Evolutionary conservation across 768 basidiomycete genomes (phyloP).

Genomic region (Fibroporia radiculosa): DNA sequence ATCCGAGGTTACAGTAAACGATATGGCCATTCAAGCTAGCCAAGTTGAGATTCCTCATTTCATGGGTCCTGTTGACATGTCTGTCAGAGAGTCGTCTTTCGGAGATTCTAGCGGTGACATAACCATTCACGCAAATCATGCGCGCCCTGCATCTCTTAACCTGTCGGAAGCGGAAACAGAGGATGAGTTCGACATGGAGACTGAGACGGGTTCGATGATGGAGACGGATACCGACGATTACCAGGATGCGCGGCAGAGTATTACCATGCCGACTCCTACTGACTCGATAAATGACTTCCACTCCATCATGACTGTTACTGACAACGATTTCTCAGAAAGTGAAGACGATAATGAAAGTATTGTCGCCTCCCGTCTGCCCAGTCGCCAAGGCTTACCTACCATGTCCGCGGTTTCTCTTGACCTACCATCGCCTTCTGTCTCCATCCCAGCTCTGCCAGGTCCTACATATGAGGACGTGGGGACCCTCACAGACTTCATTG

Average conservation of each 20-base stretch:
- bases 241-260: constrained; percentile 65
- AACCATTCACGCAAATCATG: constrained; percentile 17
- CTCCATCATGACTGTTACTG: constrained; percentile 62
- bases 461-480: constrained; percentile 47
- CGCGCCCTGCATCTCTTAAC: constrained; percentile 9
- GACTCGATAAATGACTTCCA: constrained; percentile 71
- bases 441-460: constrained; percentile 15
- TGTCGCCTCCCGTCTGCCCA: constrained; percentile 47
- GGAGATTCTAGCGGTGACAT: constrained; percentile 25
- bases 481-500: constrained; percentile 24
- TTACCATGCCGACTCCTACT: constrained; percentile 54
- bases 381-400: constrained; percentile 20
- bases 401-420: constrained; percentile 19
- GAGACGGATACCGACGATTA: constrained; percentile 67
- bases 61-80: constrained; percentile 5
- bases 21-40: constrained; percentile 8
- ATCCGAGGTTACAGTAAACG: background rate
- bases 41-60: constrained; percentile 1
- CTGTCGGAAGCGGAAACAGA: constrained; percentile 28
- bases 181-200: constrained; percentile 32
- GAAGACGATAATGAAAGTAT: constrained; percentile 69
- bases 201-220: constrained; percentile 48
- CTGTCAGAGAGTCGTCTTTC: background rate
- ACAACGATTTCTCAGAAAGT: constrained; percentile 55
- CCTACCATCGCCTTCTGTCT: constrained; percentile 8